Base-by-base conservation (phyloP, 345 rosid species). In the Gossypium ekmanianum region DNA sequence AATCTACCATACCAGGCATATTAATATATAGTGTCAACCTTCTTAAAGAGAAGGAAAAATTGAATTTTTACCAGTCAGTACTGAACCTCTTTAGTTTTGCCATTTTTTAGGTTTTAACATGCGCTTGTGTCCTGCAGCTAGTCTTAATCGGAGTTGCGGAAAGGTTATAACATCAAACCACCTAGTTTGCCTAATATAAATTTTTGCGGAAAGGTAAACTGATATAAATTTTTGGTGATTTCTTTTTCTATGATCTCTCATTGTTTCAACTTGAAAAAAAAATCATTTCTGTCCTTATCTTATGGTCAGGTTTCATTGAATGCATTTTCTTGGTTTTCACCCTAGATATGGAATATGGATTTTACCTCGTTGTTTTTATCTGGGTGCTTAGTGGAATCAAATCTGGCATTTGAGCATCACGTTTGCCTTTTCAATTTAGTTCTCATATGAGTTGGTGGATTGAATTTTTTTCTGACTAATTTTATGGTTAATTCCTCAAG, bases 221-320 rank as follows among this genome's bases (percentile, higher is more conserved):
- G 41, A 67, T 67, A 45, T 67, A 29, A 24, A 14, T 10, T 68
- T 68, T 65, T 57, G 68, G 70, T 43, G 70, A 41, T 27, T 26
- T 26, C 51, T 65, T n/a, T 44, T 18, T 43, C 70, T 44, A 43
- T 43, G 12, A 34, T 4, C 24, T 29, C 39, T 10, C 43, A 17
- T 26, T 62, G 12, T 62, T 34, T 62, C 66, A 39, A 9, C 9
- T 44, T 41, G 16, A 14, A 13, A 14, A 14, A 17, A 5, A 6
- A 11, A 8, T 39, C 4, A 2, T 39, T 8, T n/a, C 6, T 39
- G 17, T 41, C 51, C 29, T 26, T 68, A 13, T 17, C 9, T 17
- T 13, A 70, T 52, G 47, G 17, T 14, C 1, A 29, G 47, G 27
- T 52, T 70, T 70, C 11, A 24, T 9, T 68, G 72, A 48, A 48